Evolutionary conservation across 1,284 basidiomycete genomes (phyloP).

Genomic region (Golubevia sp.): DNA sequence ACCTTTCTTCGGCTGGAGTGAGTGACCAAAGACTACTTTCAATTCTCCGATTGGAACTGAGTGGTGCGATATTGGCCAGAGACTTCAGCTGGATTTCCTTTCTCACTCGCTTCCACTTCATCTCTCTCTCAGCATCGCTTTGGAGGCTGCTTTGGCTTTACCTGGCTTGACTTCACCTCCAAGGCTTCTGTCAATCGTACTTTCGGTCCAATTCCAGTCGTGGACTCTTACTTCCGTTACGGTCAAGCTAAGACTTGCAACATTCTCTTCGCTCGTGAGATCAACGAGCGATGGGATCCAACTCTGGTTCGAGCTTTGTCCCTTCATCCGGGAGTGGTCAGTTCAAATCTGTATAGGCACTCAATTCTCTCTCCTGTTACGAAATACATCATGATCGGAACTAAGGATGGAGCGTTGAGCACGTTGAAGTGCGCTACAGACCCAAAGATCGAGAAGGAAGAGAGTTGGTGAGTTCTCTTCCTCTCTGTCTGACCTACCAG

Average conservation of each 20-base stretch:
- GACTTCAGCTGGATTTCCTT: too few relatives aligned
- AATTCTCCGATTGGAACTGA: too few relatives aligned
- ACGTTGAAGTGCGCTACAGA: conserved; percentile 12
- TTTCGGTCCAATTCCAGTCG: conserved; percentile 5
- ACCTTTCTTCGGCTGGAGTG: conserved; percentile 10
- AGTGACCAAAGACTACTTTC: not conserved
- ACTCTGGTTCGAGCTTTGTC: conserved; percentile 7
- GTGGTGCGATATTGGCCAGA: too few relatives aligned
- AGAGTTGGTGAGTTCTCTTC: conserved; percentile 13
- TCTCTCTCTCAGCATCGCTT: not conserved
- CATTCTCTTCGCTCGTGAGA: conserved; percentile 12
- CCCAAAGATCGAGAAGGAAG: conserved; percentile 11
- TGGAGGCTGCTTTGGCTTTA: not conserved
- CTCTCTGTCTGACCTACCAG: too few relatives aligned
- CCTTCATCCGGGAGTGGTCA: conserved; percentile 15
- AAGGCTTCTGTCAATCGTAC: conserved; percentile 12
- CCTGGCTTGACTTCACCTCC: conserved; percentile 5
- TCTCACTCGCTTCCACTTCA: not conserved
- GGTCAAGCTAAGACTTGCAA: conserved; percentile 12
- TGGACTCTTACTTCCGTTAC: conserved; percentile 16
- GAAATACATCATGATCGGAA: not conserved
- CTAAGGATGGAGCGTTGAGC: conserved; percentile 12
- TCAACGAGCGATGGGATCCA: conserved; percentile 8
- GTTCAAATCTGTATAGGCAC: conserved; percentile 9
- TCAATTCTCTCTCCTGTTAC: conserved; percentile 8